Evolutionary conservation across 2,329 filamentous ascomycete genomes (phyloP).

Genomic region (Fusarium tricinctum): DNA sequence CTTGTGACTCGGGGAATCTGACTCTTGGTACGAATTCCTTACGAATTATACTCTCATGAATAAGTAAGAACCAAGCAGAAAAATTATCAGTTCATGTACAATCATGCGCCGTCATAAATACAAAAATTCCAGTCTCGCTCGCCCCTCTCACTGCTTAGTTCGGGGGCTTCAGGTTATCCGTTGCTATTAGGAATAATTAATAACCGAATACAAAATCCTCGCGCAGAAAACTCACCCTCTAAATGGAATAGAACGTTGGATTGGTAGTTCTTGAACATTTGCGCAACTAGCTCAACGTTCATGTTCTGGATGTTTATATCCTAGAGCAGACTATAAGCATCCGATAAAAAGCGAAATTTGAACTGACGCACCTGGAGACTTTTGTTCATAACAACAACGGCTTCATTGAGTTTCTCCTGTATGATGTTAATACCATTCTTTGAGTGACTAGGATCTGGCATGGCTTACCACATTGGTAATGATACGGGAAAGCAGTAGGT

Average conservation of each 20-base stretch:
- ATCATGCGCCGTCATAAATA: conserved; percentile 15
- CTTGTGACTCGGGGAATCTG: background rate
- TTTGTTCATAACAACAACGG: conserved; percentile 92
- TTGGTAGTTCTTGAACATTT: conserved; percentile 99
- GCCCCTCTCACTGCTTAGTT: conserved; percentile 27
- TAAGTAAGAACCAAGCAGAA: background rate
- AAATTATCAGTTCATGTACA: conserved; percentile 37
- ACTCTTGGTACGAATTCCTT: background rate
- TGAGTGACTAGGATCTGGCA: background rate
- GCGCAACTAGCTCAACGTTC: conserved; percentile 96
- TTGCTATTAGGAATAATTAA: conserved; percentile 67
- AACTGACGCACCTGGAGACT: conserved; percentile 76
- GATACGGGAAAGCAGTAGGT: conserved; percentile 90
- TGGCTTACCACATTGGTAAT: conserved; percentile 93
- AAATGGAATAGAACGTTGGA: conserved; percentile 97
- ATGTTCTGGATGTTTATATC: conserved; percentile 99
- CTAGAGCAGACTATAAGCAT: conserved; percentile 59
- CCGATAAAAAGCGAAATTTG: background rate
- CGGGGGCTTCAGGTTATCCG: conserved; percentile 85
- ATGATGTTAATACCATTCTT: conserved; percentile 9
- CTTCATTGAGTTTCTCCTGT: conserved; percentile 97
- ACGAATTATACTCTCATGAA: background rate
- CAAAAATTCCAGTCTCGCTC: background rate
- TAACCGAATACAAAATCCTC: background rate
- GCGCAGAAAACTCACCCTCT: conserved; percentile 74